Base-by-base conservation (phyloP, 2,329 filamentous ascomycete species). In the Pseudogymnoascus sp. region DNA sequence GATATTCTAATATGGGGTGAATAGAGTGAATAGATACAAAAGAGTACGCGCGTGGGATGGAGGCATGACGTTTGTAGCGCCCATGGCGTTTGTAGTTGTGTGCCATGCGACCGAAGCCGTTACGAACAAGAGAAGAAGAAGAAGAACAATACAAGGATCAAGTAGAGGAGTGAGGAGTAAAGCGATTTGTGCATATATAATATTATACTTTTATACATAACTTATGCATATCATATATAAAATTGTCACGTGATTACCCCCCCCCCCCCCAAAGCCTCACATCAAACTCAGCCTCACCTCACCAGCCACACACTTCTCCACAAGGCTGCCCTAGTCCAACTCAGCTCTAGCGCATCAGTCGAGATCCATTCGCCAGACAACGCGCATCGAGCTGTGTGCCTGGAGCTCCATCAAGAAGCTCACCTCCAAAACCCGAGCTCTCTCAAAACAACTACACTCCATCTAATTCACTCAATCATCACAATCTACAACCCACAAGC, bases 281-380 rank as follows among this genome's bases (percentile, higher is more conserved):
- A 3, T 3, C 38, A 18, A 14, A n/a, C 68, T 72, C 40, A 67
- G 25, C 62, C 14, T 59, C 31, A 33, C 21, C n/a, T 40, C 44
- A 28, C 44, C 44, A 50, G 44, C 44, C 44, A 50, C 44, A 50
- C 44, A 50, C 2, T 28, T 12, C 44, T 50, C 21, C 21, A 50
- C 44, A 12, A 50, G 44, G 44, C 44, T 50, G 44, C 44, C 21
- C 44, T 50, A 50, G 44, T 50, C 21, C 23, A 50, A 28, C 44
- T 50, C 12, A 25, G 23, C 5, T 50, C 44, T 50, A 50, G 44
- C 44, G 44, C 12, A 4, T 47, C 18, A 47, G 42, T 47, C 42
- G 42, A 47, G 42, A 47, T 47, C 42, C 42, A 47, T 47, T 47
- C 42, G 42, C 44, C 23, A 28, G 44, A 28, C 44, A 50, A 50